Base-by-base conservation (phyloP, 768 basidiomycete species). In the Amyloporia xantha region DNA sequence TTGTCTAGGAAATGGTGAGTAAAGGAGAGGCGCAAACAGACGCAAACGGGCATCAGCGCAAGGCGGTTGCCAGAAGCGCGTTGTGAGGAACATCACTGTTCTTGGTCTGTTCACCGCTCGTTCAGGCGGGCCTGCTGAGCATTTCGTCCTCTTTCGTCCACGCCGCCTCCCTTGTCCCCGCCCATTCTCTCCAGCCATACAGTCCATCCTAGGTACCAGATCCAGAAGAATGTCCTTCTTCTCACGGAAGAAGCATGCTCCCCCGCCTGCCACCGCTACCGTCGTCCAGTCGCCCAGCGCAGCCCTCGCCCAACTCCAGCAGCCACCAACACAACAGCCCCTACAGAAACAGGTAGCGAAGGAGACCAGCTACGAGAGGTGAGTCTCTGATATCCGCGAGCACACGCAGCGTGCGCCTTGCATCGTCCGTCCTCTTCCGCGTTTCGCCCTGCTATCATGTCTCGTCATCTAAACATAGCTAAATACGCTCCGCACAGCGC, bases 211-310 rank as follows among this genome's bases (percentile, higher is more conserved):
- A 65, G 71, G 73, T 56, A 63, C 65, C 64, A 76, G 78, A 68
- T 61, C 78, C 55, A 71, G 82, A 67, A 84, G 84, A 81, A 91
- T 91, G 89, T 89, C 87, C 77, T 91, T 90, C 86, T 91, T 91
- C 79, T 84, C 80, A 38, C 78, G 86, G 78, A 89, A 82, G 83
- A 90, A 87, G 78, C 77, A 82, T 55, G 74, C 78, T 42, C 59
- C 58, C 26, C 62, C 59, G 20, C 49, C 57, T 11, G 33, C 47
- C 52, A 49, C 48, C 50, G 55, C 47, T 25, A 57, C 67, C 59
- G 69, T 82, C 47, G 71, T 77, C 5, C 80, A 82, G 62, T 78
- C 82, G 6, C 79, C 82, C 5, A 79, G 76, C 50, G 81, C 86
- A 62, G 83, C 84, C 27, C 74, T 86, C 48, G 56, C 56, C 13